These are phyloP conservation scores for Syncephalastrum contaminatum DNA, from an alignment of 371 early-diverging fungal species.

Conservation along the genomic window DNA sequence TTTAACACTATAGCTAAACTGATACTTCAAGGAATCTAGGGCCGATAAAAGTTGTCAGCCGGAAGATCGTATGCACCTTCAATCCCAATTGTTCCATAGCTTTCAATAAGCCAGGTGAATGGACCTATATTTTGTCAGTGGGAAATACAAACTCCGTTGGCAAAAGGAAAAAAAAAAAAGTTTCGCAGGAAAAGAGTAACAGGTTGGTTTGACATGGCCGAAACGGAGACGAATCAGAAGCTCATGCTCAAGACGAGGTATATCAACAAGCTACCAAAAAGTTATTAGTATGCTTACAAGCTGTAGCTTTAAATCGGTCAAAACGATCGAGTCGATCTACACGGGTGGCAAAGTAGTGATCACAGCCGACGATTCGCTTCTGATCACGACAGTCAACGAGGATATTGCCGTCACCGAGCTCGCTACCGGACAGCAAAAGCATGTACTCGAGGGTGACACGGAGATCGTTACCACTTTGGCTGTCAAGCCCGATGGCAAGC, in stretches of 20 bases:
- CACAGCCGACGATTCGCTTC: slow-evolving; percentile 63
- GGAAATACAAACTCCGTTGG: background rate
- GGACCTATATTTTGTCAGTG: no score
- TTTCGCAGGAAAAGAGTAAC: background rate
- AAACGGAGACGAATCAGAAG: slow-evolving; percentile 20
- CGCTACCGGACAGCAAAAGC: slow-evolving; percentile 64
- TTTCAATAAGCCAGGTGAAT: no score
- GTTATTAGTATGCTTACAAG: background rate
- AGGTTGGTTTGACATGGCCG: slow-evolving; percentile 20
- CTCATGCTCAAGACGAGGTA: slow-evolving; percentile 27
- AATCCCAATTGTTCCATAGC: no score
- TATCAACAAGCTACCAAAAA: background rate
- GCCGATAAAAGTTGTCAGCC: no score
- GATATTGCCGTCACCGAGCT: slow-evolving; percentile 81
- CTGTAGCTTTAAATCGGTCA: slow-evolving; percentile 68
- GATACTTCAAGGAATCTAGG: no score
- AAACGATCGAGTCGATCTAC: slow-evolving; percentile 88
- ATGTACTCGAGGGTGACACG: slow-evolving; percentile 76
- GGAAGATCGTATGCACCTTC: no score
- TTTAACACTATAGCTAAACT: no score
- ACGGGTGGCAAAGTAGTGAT: slow-evolving; percentile 89
- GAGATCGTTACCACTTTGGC: slow-evolving; percentile 89
- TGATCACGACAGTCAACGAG: slow-evolving; percentile 83
- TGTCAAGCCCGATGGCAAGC: slow-evolving; percentile 75
- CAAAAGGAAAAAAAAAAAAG: slow-evolving; percentile 12